These are phyloP conservation scores for Backusella parvicylindrica DNA, from an alignment of 192 early-diverging fungal species.

Conservation along the genomic window DNA sequence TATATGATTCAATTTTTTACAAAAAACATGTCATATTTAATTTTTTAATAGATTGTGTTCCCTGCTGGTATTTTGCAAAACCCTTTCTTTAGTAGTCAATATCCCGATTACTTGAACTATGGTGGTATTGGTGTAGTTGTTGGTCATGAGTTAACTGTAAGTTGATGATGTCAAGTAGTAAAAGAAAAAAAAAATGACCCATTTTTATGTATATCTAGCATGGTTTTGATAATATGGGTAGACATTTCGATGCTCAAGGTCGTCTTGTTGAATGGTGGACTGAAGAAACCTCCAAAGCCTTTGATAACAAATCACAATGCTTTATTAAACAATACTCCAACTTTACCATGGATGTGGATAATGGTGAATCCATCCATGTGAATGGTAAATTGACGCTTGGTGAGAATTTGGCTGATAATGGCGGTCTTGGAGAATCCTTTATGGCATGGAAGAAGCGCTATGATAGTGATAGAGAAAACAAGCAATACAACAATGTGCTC, in stretches of 20 bases:
- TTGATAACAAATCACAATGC: slow-evolving; percentile 49
- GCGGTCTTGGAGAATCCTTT: slow-evolving; percentile 47
- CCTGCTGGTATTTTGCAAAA: slow-evolving; percentile 54
- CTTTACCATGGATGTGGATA: slow-evolving; percentile 40
- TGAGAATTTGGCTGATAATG: slow-evolving; percentile 73
- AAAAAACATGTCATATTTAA: no score
- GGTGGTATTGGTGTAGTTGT: slow-evolving; percentile 59
- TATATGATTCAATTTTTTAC: no score
- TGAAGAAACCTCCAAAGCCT: slow-evolving; percentile 49
- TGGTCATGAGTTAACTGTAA: slow-evolving; percentile 50
- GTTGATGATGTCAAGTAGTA: background rate
- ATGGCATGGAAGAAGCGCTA: slow-evolving; percentile 35
- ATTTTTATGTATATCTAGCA: slow-evolving; percentile 23
- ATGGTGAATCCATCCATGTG: slow-evolving; percentile 43
- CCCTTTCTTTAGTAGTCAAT: slow-evolving; percentile 43
- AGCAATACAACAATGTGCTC: slow-evolving; percentile 22
- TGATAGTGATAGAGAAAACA: slow-evolving; percentile 23
- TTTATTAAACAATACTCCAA: slow-evolving; percentile 63
- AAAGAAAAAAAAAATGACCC: no score
- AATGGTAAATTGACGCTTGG: slow-evolving; percentile 55
- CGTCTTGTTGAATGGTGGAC: slow-evolving; percentile 63
- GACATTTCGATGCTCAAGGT: slow-evolving; percentile 41
- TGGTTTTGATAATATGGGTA: slow-evolving; percentile 53
- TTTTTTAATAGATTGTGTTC: slow-evolving; percentile 34
- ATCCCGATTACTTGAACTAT: slow-evolving; percentile 59